Evolutionary conservation across 2,329 filamentous ascomycete species (phyloP), one percentile per base, ranked within the genome.

Genomic region (Juglanconis juglandina): DNA sequence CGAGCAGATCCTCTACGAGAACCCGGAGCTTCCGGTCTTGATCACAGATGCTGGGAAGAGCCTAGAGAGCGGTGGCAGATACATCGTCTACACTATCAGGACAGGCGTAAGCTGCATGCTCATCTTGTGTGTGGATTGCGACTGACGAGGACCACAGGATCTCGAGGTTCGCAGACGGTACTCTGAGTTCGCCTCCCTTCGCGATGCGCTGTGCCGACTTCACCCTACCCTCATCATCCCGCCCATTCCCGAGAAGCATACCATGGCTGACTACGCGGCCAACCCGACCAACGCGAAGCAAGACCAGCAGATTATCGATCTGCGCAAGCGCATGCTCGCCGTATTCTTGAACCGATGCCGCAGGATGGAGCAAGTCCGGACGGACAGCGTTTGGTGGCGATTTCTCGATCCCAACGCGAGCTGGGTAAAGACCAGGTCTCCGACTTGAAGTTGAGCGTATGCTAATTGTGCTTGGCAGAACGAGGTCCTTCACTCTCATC

Each of bases 231-330:
- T 99, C 47, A 90, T 99, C 68, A 90, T 99, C 56, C 96, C 95
- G 7, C 95, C 95, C 3, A 99, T 99, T 69, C 95, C 95, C 30
- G 96, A 99, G 77, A 99, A 99, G 76, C 95, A 99, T 75, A 95
- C 92, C 50, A 96, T 99, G 89, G 94, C 94, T 63, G 95, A 99
- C 74, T 99, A 99, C 72, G 95, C 95, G 14, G 93, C 96, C 34
- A 98, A 96, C 69, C 95, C 96, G 1, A 99, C 95, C 42, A 97
- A 94, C 69, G 96, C 96, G 17, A 99, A 97, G 74, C 94, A 99
- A 75, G 96, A 99, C 72, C 89, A 92, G 60, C 91, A 94, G 63
- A 99, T 98, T 50, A 99, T 99, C 65, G 95, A 99, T 71, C 79
- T 98, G 66, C 86, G 95, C 62, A 98, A 98, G 79, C 90, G 95